Base-by-base conservation (phyloP, 1,284 basidiomycete species). In the Cryptococcus sp. region DNA sequence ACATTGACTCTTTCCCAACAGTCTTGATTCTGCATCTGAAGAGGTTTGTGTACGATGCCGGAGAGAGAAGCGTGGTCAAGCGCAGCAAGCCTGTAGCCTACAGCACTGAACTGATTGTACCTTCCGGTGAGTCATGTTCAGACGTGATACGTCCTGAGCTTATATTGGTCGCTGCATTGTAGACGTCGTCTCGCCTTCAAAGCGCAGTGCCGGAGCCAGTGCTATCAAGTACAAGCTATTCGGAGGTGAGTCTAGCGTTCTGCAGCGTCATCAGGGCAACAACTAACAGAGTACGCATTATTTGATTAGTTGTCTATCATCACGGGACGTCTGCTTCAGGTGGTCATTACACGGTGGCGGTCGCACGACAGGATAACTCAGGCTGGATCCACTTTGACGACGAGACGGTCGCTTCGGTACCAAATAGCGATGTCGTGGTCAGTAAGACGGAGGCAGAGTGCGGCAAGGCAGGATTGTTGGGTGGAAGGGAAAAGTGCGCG, bases 371-470 rank as follows among this genome's bases (percentile, higher is more conserved):
- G 20, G 63, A 77, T 67, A 61, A 48, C 75, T 71, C 64, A 78
- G 69, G 87, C 83, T 98, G 91, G 95, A 83, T 96, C 58, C 87
- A 94, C 61, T 90, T 97, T 57, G 94, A 97, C 77, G 94, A 97
- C 70, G 93, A 95, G 75, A 79, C 87, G 5, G 88, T 92, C n/a
- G 86, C 86, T 34, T 52, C 64, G 3, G 83, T 94, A 43, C 80
- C 85, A n/a, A 80, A 82, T 1, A 87, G 89, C 46, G 87, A 93
- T 68, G 89, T 93, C 46, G 87, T 91, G 69, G 85, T 82, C n/a
- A 66, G 68, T n/a, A 66, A 60, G 29, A 70, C 74, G 55, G 77
- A 73, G 57, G 77, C 73, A 13, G 70, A 70, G 46, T 66, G 66
- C 11, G 89, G 89, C 64, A 80, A 86, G 59, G 87, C 85, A 1